These are phyloP conservation scores for Ustilago trichophora DNA, from an alignment of 1,284 basidiomycete genomes.

Conservation along the genomic window DNA sequence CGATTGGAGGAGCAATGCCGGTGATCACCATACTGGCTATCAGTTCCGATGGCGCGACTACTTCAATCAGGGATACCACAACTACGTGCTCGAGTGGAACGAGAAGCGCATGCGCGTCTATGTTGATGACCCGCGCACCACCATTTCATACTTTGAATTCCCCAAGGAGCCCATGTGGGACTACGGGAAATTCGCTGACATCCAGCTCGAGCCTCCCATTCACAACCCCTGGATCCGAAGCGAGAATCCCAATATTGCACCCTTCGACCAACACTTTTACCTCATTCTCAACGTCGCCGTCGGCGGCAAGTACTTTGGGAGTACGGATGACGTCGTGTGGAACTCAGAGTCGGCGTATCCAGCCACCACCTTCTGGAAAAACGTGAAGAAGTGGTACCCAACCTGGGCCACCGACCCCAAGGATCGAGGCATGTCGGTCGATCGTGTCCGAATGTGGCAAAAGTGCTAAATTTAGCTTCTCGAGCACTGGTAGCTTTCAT, in stretches of 20 bases:
- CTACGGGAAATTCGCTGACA: conserved; percentile 76
- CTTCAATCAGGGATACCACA: conserved; percentile 79
- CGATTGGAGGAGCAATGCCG: conserved; percentile 69
- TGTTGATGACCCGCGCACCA: conserved; percentile 73
- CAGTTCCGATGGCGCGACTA: conserved; percentile 74
- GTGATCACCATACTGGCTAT: conserved; percentile 79
- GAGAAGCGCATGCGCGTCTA: conserved; percentile 78
- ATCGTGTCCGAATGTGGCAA: conserved; percentile 76
- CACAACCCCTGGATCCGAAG: conserved; percentile 64
- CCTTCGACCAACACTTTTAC: conserved; percentile 87
- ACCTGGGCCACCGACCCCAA: conserved; percentile 32
- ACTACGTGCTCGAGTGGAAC: conserved; percentile 82
- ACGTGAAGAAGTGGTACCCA: conserved; percentile 57
- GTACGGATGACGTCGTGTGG: conserved; percentile 70
- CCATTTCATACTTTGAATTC: conserved; percentile 75
- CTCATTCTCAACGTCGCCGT: conserved; percentile 81
- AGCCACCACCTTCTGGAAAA: conserved; percentile 74
- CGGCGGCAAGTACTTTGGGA: conserved; percentile 82
- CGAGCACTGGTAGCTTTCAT: neutral
- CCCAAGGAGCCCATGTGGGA: conserved; percentile 76
- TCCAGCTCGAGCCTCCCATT: conserved; percentile 77
- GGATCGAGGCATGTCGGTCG: conserved; percentile 77
- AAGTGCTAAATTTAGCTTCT: conserved; percentile 19
- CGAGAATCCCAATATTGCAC: conserved; percentile 72
- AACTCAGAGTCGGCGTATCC: conserved; percentile 70